These are phyloP conservation scores for Calycina herbarum DNA, from an alignment of 2,329 filamentous ascomycete species.

Conservation along the genomic window DNA sequence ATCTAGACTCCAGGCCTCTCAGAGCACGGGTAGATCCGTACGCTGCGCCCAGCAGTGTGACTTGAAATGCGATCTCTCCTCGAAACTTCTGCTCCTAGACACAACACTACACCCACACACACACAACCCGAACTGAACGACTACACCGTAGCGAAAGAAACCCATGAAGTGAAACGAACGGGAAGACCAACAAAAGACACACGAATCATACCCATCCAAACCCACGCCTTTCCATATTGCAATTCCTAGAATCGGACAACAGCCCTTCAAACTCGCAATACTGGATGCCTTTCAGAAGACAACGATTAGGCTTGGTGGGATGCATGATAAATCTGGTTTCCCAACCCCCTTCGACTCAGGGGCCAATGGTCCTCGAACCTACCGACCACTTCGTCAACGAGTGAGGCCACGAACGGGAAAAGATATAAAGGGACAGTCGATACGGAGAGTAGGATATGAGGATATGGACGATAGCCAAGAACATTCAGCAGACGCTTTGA, in stretches of 20 bases:
- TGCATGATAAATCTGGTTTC: constrained; percentile 25
- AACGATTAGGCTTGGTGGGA: background rate
- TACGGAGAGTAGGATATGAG: constrained; percentile 20
- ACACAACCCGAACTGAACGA: background rate
- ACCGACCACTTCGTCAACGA: constrained; percentile 30
- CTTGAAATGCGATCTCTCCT: constrained; percentile 2
- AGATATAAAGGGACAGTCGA: constrained; percentile 18
- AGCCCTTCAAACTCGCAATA: background rate
- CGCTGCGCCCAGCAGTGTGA: background rate
- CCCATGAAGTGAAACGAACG: background rate
- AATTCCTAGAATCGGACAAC: background rate
- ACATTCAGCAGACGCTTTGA: constrained; percentile 22
- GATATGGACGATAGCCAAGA: constrained; percentile 19
- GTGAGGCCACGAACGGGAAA: constrained; percentile 19
- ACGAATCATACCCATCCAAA: background rate
- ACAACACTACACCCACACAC: background rate
- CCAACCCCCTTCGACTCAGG: constrained; percentile 22
- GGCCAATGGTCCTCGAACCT: constrained; percentile 29
- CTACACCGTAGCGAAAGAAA: background rate
- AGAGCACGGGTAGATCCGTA: constrained; percentile 3
- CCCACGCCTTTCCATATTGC: background rate
- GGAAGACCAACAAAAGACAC: background rate
- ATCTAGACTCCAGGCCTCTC: background rate
- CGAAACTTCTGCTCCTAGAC: background rate
- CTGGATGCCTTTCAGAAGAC: constrained; percentile 10